These are phyloP conservation scores for Annulohypoxylon maeteangense DNA, from an alignment of 495 filamentous ascomycete species.

Conservation along the genomic window DNA sequence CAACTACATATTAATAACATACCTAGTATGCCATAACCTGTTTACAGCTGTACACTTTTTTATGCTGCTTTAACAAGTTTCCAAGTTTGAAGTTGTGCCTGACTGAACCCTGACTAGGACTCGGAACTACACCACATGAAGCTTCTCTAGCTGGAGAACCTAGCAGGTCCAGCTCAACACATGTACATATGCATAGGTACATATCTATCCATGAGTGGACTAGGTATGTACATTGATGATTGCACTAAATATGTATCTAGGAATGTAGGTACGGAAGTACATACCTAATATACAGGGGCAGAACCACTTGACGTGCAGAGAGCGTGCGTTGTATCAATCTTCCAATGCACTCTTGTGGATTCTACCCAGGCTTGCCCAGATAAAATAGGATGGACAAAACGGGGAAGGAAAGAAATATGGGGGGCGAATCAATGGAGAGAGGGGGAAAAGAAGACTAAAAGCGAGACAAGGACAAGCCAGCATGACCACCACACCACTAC, in stretches of 20 bases:
- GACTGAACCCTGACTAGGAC: conserved; percentile 27
- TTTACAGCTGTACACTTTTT: conserved; percentile 17
- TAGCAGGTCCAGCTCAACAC: not conserved
- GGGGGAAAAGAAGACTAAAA: not conserved
- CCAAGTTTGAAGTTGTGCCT: conserved; percentile 41
- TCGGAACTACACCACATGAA: conserved; percentile 4
- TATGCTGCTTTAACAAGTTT: conserved; percentile 33
- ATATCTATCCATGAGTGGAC: too few species aligned
- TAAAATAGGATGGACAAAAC: conserved; percentile 21
- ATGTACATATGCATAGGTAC: conserved; percentile 12
- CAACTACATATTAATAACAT: conserved; percentile 3
- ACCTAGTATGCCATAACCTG: not conserved
- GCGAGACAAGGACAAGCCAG: conserved; percentile 3
- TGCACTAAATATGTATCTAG: not conserved
- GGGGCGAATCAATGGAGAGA: conserved; percentile 23
- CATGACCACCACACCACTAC: conserved; percentile 37
- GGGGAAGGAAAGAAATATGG: conserved; percentile 14
- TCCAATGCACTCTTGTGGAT: conserved; percentile 34
- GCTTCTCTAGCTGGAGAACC: conserved; percentile 29
- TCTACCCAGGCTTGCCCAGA: conserved; percentile 24
- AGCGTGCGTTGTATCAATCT: conserved; percentile 29
- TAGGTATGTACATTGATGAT: not conserved
- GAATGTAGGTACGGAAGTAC: conserved; percentile 17
- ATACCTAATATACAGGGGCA: conserved; percentile 23
- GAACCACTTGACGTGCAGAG: conserved; percentile 37